phyloP scores from a whole-genome alignment of 768 basidiomycete genomes.

The Russula ochroleuca region DNA sequence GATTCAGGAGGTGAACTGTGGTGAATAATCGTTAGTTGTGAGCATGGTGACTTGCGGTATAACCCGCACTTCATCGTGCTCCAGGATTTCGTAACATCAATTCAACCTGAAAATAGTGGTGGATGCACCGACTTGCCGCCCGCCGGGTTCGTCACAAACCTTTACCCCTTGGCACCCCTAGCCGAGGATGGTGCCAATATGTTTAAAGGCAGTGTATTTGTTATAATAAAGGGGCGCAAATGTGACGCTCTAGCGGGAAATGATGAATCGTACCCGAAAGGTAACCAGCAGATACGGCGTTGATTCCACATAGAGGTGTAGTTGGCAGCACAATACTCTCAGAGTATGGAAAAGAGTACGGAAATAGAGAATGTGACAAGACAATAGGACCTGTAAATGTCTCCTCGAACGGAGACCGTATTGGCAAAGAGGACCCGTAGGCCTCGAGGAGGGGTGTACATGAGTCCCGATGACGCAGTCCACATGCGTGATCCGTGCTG shows the following conservation, averaged over 20 bases:
- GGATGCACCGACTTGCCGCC: too few species aligned
- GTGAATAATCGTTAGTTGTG: background rate
- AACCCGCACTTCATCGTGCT: background rate
- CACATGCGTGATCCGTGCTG: constrained; percentile 8
- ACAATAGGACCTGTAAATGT: background rate
- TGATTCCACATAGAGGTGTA: background rate
- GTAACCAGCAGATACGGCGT: background rate
- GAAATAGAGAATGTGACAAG: background rate
- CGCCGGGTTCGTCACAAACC: too few species aligned
- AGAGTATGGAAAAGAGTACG: background rate
- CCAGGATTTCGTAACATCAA: background rate
- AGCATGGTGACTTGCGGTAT: background rate
- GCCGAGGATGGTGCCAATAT: background rate
- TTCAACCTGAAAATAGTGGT: too few species aligned
- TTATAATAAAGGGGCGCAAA: background rate
- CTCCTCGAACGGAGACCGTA: background rate
- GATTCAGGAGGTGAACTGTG: too few species aligned
- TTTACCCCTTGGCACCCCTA: too few species aligned
- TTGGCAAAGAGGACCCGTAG: background rate
- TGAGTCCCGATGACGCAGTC: background rate
- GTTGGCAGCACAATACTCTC: background rate
- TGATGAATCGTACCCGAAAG: background rate
- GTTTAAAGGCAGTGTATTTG: background rate
- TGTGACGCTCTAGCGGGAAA: background rate
- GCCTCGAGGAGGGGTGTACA: background rate